Conservation (phyloP, 1,284 basidiomycete species). For the Acaromyces ingoldii region DNA sequence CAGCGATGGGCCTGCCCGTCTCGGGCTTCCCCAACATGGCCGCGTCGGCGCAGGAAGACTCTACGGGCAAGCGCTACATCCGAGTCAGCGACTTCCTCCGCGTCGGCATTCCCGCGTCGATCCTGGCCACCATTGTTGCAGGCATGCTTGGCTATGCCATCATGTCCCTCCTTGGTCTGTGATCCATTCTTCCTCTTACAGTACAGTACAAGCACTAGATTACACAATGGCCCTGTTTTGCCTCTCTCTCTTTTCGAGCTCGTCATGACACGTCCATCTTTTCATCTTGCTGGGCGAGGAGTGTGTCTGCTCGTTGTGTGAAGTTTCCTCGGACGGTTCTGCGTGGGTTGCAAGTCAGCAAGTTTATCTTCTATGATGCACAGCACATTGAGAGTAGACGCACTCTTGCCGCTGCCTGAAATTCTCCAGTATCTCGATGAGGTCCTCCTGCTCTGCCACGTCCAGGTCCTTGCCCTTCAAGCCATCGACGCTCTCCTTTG, state of each 20-base stretch:
- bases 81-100: slow-evolving; percentile 71
- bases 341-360: too few species aligned
- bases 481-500: background rate
- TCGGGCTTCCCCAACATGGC: slow-evolving; percentile 83
- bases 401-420: background rate
- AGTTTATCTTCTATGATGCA: too few species aligned
- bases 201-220: background rate
- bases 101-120: slow-evolving; percentile 84
- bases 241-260: too few species aligned
- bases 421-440: background rate
- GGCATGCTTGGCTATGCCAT: slow-evolving; percentile 44
- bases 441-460: slow-evolving; percentile 1
- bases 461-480: slow-evolving; percentile 4
- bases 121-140: slow-evolving; percentile 66
- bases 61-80: slow-evolving; percentile 70
- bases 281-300: too few species aligned
- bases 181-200: background rate
- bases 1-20: slow-evolving; percentile 97
- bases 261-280: too few species aligned
- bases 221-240: too few species aligned
- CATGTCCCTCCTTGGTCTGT: slow-evolving; percentile 29
- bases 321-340: too few species aligned
- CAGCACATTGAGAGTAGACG: too few species aligned
- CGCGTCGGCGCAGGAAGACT: slow-evolving; percentile 79
- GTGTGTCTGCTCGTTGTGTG: too few species aligned